Evolutionary conservation across 169 alveolate species (phyloP), one percentile per base, ranked within the genome.

Genomic region (Plasmodium reichenowi): DNA sequence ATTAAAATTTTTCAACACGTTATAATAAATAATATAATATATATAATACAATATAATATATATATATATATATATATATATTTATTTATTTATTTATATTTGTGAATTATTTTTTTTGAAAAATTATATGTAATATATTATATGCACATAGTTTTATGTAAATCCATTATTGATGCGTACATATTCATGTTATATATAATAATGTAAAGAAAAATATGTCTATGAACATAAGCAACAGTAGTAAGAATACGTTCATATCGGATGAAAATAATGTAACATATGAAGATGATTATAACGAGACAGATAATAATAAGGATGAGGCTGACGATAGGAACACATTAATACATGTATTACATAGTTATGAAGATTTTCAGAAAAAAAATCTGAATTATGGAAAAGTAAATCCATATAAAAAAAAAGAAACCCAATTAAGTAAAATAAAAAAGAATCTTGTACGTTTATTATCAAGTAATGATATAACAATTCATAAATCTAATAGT

Each of bases 321-420:
- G 56, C 56, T 67, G 85, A 83, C 7, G 91, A 83, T 24, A 52
- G 17, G 15, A 67, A 54, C 52, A 26, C 91, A 8, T 63, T 83
- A 83, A 83, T 83, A 54, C 91, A 83, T 2, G 91, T 83, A 8
- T 48, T 83, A 47, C 83, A 83, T 50, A 83, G 91, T 50, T 83
- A 83, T 83, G 91, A 83, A 52, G 74, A 83, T 50, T 83, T 83
- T 72, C 91, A 83, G 50, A 83, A 83, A 26, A 83, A 83, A 52
- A 83, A 83, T 56, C 56, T 68, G 83, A 56, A 68, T 48, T 83
- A 68, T 72, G 85, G 74, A 52, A 83, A 68, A 72, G 52, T 68
- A 54, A 83, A 83, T 38, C 89, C 89, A 4, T 68, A 70, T 72
- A 83, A 72, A 63, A 83, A 54, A 43, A 83, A 48, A 48, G 91